Base-by-base conservation (phyloP, 352 stramenopile genomes). In the Pythium chondricola region DNA sequence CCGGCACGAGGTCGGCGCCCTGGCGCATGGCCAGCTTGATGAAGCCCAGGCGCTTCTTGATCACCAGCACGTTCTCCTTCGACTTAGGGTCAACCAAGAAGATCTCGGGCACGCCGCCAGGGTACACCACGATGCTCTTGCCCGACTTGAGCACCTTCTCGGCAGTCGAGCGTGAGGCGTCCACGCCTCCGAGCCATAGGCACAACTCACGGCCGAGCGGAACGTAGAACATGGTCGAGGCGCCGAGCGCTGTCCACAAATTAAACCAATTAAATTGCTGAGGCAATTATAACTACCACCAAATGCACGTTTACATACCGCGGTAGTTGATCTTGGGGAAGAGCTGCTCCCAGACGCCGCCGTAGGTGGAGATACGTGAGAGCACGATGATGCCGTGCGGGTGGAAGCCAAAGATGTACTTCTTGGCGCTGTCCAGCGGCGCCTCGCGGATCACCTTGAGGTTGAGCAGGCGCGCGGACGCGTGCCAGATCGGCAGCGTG, bases 1-100 rank as follows among this genome's bases (percentile, higher is more conserved):
- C 78, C 6, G 80, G 80, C 20, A 91, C 80, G 44, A 91, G 69
- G 20, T 88, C 73, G 2, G 76, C 80, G 11, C 76, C 76, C 33
- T 91, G 74, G 27, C 72, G 74, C 42, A 91, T 85, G 39, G 80
- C 80, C 20, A 91, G 61, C 55, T 88, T 91, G 57, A 91, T 69
- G 35, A 91, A 91, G 16, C 80, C 80, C 32, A 91, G 44, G n/a
- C 80, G 76, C 41, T 86, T 83, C 58, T 85, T 82, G 25, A 91
- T 67, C 51, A 91, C 65, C 39, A 91, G 63, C 22, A 71, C 62
- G 46, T 80, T 91, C 52, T 67, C 68, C 38, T 87, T 91, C 4
- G 74, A 85, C 40, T 79, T 77, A 0, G 76, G 80, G 46, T 91
- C 68, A 27, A 69, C 70, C 30, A 82, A 61, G 54, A 91, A 91